Base-by-base conservation (phyloP, 1,139 yeast genomes). In the Magnusiomyces starmeri region DNA sequence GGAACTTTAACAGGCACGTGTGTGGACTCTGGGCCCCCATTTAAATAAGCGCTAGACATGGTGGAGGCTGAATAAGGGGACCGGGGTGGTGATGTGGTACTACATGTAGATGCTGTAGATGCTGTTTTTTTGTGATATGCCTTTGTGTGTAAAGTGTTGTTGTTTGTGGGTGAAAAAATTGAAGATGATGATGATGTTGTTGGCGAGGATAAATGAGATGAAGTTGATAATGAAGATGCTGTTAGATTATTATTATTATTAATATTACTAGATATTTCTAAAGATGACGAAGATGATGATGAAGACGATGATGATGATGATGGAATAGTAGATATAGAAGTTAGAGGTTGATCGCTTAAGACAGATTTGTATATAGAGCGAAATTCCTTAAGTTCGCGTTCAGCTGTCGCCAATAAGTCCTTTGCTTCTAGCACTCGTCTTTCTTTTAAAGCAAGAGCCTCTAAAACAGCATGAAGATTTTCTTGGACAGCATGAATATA, bases 371-470 rank as follows among this genome's bases (percentile, higher is more conserved):
- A 64, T 27, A 56, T 54, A 34, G 40, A 35, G 42, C 58, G 60
- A 53, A 64, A 64, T 26, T 51, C 54, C 20, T 54, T 34, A 48
- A 65, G 57, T 48, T 64, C 67, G 27, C 51, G 52, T 46, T 63
- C 62, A 8, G 68, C 67, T n/a, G 57, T 59, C 27, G 49, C 53
- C 37, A 66, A 61, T 25, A 54, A 59, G 51, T 68, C 70, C 24
- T 59, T 58, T 14, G 71, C 70, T 54, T 68, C 72, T 29, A 68
- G 60, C 25, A 68, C 70, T 24, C 64, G 60, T 9, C 72, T 63
- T 53, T 68, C 71, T 51, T 68, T 68, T 55, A 61, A 60, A 24
- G 72, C 72, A 54, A 68, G 60, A 27, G 63, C 55, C 29, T 62
- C 67, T 50, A 68, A 62, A 9, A 68, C 58, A 47, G 66, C 67